These are phyloP conservation scores for Metschnikowia chrysomelidarum DNA, from an alignment of 805 yeast species.

Conservation along the genomic window DNA sequence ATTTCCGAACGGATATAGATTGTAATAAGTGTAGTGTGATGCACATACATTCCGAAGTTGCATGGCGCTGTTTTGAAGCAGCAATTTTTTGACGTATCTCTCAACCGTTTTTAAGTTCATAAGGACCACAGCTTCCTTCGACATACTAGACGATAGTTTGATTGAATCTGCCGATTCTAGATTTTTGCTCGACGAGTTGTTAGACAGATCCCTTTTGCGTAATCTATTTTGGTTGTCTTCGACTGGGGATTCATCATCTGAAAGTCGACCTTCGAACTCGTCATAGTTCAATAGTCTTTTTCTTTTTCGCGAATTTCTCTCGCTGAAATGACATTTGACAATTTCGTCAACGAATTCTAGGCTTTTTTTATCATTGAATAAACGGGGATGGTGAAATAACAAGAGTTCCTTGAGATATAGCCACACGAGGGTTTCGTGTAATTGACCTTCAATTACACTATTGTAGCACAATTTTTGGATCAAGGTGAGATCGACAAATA, in stretches of 20 bases:
- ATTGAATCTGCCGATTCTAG: too few relatives aligned
- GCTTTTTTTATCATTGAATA: slow-evolving; percentile 21
- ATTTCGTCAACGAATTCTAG: slow-evolving; percentile 37
- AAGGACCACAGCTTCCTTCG: not conserved
- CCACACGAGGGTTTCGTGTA: slow-evolving; percentile 45
- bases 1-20: slow-evolving; percentile 59
- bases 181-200: too few relatives aligned
- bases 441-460: slow-evolving; percentile 43
- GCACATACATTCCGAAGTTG: slow-evolving; percentile 83
- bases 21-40: slow-evolving; percentile 80
- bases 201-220: not conserved
- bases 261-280: not conserved
- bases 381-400: slow-evolving; percentile 32
- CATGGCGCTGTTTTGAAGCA: slow-evolving; percentile 67
- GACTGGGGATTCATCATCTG: not conserved
- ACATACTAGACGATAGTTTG: too few relatives aligned
- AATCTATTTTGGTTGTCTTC: not conserved
- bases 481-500: slow-evolving; percentile 66
- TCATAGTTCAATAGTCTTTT: slow-evolving; percentile 2
- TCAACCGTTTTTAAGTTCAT: slow-evolving; percentile 4
- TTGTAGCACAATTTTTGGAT: slow-evolving; percentile 65
- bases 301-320: slow-evolving; percentile 3
- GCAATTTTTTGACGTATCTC: slow-evolving; percentile 3
- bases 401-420: slow-evolving; percentile 53
- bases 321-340: slow-evolving; percentile 35